Base-by-base conservation (phyloP, 345 rosid genomes). In the Xanthoceras sorbifolium region DNA sequence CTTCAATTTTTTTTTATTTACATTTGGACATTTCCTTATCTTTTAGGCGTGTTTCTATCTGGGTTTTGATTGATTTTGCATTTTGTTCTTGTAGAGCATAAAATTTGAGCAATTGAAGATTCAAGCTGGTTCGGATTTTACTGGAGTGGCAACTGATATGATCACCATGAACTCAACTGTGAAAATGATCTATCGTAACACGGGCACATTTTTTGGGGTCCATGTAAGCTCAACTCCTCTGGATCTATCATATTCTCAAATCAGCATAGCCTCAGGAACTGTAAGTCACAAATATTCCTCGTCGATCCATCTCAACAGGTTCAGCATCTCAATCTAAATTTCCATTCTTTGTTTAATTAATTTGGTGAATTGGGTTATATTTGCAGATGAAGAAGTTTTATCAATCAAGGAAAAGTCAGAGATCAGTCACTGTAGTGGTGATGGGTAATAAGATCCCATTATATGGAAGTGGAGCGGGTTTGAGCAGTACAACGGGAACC, bases 121-220 rank as follows among this genome's bases (percentile, higher is more conserved):
- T 82, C 99, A 96, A 85, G 99, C 99, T 50, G 99, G 99, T 25
- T 91, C 97, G 20, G 99, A 93, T 87, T 78, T 78, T 17, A 85
- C 90, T 5, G 99, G 98, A 26, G 97, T 96, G 31, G 88, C 97
- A 34, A 96, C 99, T 5, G 97, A 89, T 64, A 93, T 93, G 99
- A 90, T 96, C 83, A 82, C 90, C 0, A 86, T 91, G 78, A 93
- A 93, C 59, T 92, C 99, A 6, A 93, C 97, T 1, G 76, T 91
- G 55, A 92, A 85, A 77, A 82, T 96, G 89, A 71, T 84, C 60
- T 96, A 96, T 73, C 84, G 93, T 0, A 96, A 93, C 89, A 91
- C 89, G 0, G 99, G 98, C 76, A 92, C 98, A 12, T 96, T 96
- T 81, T 96, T 96, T 38, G 99, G 99, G 11, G 94, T 92, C 48